Evolutionary conservation across 2,329 filamentous ascomycete species (phyloP).

Genomic region (Ceratocystis eucalypticola): DNA sequence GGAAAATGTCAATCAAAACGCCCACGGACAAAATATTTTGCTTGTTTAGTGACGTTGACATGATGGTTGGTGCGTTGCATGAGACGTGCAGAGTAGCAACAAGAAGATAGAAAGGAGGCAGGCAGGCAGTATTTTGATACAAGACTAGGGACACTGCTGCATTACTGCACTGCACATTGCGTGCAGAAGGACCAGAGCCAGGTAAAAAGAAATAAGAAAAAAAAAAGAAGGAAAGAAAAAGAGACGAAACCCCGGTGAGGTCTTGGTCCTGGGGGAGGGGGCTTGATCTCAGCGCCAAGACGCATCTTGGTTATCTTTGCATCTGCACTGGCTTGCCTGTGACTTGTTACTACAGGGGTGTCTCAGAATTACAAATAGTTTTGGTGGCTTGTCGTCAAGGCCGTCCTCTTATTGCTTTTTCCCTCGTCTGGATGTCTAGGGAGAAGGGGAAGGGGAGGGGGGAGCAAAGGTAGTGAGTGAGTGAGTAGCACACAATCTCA

Average conservation of each 20-base stretch:
- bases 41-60: background rate
- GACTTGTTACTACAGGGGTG: background rate
- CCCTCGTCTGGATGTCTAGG: background rate
- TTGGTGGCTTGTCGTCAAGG: background rate
- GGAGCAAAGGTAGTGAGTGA: too few relatives aligned
- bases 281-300: background rate
- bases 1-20: background rate
- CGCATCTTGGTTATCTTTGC: background rate
- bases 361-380: constrained; percentile 5
- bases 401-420: background rate
- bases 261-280: background rate
- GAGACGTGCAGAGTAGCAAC: background rate
- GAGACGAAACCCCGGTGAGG: background rate
- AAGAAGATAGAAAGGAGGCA: too few relatives aligned
- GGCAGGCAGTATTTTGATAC: background rate
- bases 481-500: too few relatives aligned
- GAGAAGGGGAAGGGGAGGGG: too few relatives aligned
- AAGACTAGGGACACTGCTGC: background rate
- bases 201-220: background rate
- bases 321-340: background rate
- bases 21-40: background rate
- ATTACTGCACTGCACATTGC: background rate
- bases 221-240: background rate
- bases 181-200: background rate
- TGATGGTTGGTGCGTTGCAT: constrained; percentile 5